A percentile compares a stretch with the other conserved stretches of the same genome.
phyloP scores from a whole-genome alignment of 805 yeast genomes.

The Starmerella stigmatis region DNA sequence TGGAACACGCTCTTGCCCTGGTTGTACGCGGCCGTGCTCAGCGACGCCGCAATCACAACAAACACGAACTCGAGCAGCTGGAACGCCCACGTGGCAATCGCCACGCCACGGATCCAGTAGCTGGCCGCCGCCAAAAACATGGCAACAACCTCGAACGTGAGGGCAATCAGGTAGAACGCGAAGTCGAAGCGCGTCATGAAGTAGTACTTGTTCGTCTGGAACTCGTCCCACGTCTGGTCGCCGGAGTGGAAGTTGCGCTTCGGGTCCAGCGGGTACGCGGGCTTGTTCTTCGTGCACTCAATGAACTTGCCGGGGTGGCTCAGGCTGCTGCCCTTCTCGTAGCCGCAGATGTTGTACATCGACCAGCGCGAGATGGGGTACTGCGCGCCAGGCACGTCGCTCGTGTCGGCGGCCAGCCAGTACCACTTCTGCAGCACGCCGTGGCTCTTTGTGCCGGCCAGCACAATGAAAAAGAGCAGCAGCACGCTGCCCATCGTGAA shows the following conservation, averaged over 20 bases:
- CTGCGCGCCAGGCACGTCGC: conserved; percentile 35
- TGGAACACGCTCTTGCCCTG: conserved; percentile 62
- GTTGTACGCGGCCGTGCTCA: conserved; percentile 70
- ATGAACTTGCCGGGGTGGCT: conserved; percentile 36
- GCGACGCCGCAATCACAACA: conserved; percentile 46
- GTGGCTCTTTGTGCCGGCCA: conserved; percentile 45
- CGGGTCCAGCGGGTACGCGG: conserved; percentile 85
- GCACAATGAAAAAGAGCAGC: conserved; percentile 50
- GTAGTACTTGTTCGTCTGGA: conserved; percentile 47
- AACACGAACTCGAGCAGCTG: conserved; percentile 27
- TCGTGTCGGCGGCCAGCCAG: conserved; percentile 72
- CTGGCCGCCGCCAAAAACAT: no score
- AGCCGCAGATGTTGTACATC: conserved; percentile 56
- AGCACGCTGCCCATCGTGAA: conserved; percentile 39
- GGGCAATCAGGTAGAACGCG: conserved; percentile 51
- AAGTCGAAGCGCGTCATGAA: conserved; percentile 59
- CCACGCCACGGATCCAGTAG: no score
- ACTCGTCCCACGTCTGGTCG: conserved; percentile 42
- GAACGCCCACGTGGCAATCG: conserved; percentile 23
- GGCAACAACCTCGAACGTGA: conserved; percentile 44
- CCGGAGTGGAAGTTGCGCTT: conserved; percentile 56
- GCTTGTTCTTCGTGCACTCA: conserved; percentile 44
- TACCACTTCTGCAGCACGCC: conserved; percentile 56
- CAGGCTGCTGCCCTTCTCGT: conserved; percentile 38
- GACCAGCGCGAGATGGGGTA: conserved; percentile 63